Conservation (phyloP, 108 stramenopile species). For the Skeletonema marinoi region DNA sequence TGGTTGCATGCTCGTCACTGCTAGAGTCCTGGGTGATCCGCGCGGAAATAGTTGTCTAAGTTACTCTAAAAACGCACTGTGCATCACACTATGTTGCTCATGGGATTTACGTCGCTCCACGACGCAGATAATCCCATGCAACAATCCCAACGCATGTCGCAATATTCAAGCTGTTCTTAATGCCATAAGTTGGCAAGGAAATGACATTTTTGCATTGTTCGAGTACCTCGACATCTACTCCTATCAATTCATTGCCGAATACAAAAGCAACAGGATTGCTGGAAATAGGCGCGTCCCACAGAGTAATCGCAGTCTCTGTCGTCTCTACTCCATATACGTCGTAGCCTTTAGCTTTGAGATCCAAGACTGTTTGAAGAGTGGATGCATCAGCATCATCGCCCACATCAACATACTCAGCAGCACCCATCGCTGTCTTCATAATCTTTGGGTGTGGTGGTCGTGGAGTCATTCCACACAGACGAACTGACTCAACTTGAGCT, state of each 20-base stretch:
- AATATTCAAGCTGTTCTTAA: conserved; percentile 62
- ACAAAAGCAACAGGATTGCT: conserved; percentile 43
- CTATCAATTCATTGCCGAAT: conserved; percentile 65
- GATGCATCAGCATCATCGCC: conserved; percentile 33
- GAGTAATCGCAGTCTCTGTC: conserved; percentile 43
- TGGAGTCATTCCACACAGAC: conserved; percentile 63
- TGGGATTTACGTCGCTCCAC: background rate
- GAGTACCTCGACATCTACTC: conserved; percentile 52
- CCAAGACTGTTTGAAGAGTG: conserved; percentile 50
- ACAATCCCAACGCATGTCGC: conserved; percentile 62
- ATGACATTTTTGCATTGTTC: conserved; percentile 51
- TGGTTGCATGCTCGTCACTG: background rate
- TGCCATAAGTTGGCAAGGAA: conserved; percentile 55
- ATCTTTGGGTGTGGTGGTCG: conserved; percentile 59
- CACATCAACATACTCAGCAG: conserved; percentile 53
- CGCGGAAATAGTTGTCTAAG: background rate
- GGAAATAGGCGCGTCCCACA: conserved; percentile 52
- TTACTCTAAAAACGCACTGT: background rate
- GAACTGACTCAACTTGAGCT: conserved; percentile 42
- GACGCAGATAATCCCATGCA: conserved; percentile 53
- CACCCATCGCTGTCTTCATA: conserved; percentile 56
- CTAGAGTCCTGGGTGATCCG: background rate
- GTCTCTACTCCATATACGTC: conserved; percentile 56
- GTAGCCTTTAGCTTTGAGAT: conserved; percentile 47
- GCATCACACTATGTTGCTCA: background rate